phyloP scores from a whole-genome alignment of 2,329 filamentous ascomycete species.

The Lachnum nothofagi region DNA sequence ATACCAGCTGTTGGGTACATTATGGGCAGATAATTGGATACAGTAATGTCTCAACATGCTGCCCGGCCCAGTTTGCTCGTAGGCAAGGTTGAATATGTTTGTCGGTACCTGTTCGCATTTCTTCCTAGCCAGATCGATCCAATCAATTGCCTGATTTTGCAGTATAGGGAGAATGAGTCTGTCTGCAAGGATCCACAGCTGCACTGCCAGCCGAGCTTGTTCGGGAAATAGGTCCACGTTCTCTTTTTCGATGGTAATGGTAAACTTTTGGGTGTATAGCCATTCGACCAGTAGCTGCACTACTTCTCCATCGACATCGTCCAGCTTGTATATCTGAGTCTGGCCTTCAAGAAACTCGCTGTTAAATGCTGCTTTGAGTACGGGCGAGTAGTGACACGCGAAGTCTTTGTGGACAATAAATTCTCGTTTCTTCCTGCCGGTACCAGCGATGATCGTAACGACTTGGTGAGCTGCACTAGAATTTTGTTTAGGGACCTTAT shows the following conservation, averaged over 20 bases:
- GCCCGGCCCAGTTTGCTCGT: constrained; percentile 35
- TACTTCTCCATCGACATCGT: too few relatives aligned
- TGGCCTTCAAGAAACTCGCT: neutral
- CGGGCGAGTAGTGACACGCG: neutral
- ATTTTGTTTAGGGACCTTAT: too few relatives aligned
- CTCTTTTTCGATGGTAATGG: too few relatives aligned
- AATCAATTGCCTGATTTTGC: constrained; percentile 3
- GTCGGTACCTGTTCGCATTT: neutral
- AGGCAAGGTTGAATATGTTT: neutral
- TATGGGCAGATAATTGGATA: neutral
- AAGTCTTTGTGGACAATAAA: too few relatives aligned
- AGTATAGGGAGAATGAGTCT: constrained; percentile 5
- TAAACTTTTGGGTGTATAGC: too few relatives aligned
- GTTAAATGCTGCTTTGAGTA: neutral
- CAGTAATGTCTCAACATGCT: constrained; percentile 24
- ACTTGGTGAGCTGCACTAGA: too few relatives aligned
- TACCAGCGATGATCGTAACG: too few relatives aligned
- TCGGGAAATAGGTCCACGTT: too few relatives aligned
- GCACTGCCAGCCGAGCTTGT: too few relatives aligned
- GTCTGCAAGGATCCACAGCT: constrained; percentile 13
- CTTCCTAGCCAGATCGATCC: constrained; percentile 23
- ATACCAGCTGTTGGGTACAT: neutral
- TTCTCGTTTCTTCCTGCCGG: too few relatives aligned
- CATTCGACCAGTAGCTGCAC: too few relatives aligned
- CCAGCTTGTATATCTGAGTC: neutral